Percentiles rank a stretch among this genome's conserved stretches.
Conservation (phyloP, 176 grass and related monocot genomes). For the Oryza meyeriana region DNA sequence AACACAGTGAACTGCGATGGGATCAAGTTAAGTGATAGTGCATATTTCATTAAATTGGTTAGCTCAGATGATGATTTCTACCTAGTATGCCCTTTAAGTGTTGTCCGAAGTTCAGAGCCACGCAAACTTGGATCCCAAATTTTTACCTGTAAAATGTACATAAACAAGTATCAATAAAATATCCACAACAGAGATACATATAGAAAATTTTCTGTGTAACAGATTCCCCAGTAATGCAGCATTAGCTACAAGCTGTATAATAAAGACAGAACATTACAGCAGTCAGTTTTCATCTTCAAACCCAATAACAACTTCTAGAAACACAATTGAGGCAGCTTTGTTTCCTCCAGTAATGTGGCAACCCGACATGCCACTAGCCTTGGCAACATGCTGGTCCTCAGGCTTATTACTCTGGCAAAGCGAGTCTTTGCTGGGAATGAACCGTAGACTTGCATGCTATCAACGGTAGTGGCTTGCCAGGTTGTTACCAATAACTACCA, state of each 20-base stretch:
- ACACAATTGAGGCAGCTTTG: neutral
- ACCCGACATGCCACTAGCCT: neutral
- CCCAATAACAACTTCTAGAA: neutral
- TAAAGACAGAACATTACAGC: neutral
- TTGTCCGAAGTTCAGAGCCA: slow-evolving; percentile 93
- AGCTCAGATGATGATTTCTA: slow-evolving; percentile 28
- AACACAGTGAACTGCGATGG: neutral
- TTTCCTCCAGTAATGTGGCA: neutral
- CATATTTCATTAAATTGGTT: slow-evolving; percentile 6
- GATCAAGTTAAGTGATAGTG: neutral
- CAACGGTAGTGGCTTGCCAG: neutral
- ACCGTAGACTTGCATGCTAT: neutral
- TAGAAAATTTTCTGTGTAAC: neutral
- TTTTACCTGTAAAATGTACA: slow-evolving; percentile 65
- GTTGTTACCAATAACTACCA: neutral
- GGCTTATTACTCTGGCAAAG: neutral
- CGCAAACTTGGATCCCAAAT: slow-evolving; percentile 99
- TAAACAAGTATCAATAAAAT: slow-evolving; percentile 5
- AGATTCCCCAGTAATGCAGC: slow-evolving; percentile 21
- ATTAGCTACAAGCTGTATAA: slow-evolving; percentile 28
- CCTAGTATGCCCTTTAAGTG: slow-evolving; percentile 98
- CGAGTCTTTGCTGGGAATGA: neutral
- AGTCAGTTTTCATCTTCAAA: neutral
- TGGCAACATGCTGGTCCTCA: neutral
- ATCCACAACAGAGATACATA: slow-evolving; percentile 22